Percentiles rank a stretch among this genome's conserved stretches.
These are phyloP conservation scores for Arthroderma sp. DNA, from an alignment of 2,329 filamentous ascomycete species.

Conservation along the genomic window DNA sequence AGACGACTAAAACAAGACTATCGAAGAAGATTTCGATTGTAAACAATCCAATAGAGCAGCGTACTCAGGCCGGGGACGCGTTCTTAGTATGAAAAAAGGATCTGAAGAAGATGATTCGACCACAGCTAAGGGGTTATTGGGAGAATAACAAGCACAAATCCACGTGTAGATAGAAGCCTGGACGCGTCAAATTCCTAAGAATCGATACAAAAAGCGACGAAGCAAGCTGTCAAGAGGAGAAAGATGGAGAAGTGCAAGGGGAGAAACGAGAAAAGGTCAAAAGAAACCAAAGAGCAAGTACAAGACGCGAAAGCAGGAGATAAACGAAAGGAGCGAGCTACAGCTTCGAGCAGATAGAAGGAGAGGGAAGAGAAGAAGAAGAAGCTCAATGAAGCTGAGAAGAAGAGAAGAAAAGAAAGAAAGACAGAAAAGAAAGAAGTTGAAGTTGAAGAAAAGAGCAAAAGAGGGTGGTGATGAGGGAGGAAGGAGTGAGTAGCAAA, in stretches of 20 bases:
- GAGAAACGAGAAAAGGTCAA: background rate
- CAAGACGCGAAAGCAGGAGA: constrained; percentile 1
- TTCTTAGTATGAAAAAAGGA: too few relatives aligned
- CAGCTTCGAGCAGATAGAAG: background rate
- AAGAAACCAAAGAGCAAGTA: too few relatives aligned
- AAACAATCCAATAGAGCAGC: background rate
- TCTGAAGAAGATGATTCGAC: too few relatives aligned
- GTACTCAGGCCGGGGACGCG: too few relatives aligned
- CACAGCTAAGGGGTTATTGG: too few relatives aligned
- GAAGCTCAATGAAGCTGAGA: background rate
- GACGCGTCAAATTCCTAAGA: too few relatives aligned
- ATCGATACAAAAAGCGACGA: too few relatives aligned
- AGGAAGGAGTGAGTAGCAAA: constrained; percentile 4
- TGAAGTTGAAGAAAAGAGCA: constrained; percentile 10
- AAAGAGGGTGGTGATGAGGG: constrained; percentile 9
- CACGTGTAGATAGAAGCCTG: too few relatives aligned
- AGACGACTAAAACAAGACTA: background rate
- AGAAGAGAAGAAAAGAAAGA: constrained; percentile 10
- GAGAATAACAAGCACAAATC: too few relatives aligned
- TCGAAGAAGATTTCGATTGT: background rate
- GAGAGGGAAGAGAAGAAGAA: constrained; percentile 10
- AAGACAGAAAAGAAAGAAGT: constrained; percentile 15
- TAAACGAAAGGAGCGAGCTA: constrained; percentile 10
- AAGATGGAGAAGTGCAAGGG: background rate
- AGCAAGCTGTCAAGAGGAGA: background rate